Conservation (phyloP, 1,284 basidiomycete genomes). For the Stygiomarasmius scandens region DNA sequence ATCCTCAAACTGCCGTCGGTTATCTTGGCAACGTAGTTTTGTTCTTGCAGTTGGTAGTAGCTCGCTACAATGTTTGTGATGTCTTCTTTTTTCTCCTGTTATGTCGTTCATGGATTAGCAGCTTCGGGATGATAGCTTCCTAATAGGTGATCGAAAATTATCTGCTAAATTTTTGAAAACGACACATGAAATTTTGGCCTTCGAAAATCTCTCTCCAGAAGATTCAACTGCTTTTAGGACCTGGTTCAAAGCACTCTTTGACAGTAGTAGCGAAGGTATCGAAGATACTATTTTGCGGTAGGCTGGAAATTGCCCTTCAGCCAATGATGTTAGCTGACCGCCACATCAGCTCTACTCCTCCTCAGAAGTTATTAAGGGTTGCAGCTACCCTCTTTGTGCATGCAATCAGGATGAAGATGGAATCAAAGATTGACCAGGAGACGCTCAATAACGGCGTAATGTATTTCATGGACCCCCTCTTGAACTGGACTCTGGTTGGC, state of each 20-base stretch:
- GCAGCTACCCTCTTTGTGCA: slow-evolving; percentile 66
- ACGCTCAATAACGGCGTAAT: slow-evolving; percentile 72
- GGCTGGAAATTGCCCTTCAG: slow-evolving; percentile 13
- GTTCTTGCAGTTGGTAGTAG: slow-evolving; percentile 65
- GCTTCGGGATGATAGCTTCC: slow-evolving; percentile 40
- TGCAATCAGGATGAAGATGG: slow-evolving; percentile 52
- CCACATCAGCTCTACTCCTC: slow-evolving; percentile 61
- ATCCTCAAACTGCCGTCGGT: slow-evolving; percentile 77
- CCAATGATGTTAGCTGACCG: background rate
- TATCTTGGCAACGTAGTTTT: slow-evolving; percentile 76
- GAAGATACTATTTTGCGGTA: slow-evolving; percentile 79
- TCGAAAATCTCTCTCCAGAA: slow-evolving; percentile 48
- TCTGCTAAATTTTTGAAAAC: slow-evolving; percentile 54
- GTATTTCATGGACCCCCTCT: slow-evolving; percentile 71
- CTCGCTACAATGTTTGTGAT: slow-evolving; percentile 67
- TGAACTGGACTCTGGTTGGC: slow-evolving; percentile 79
- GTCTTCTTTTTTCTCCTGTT: slow-evolving; percentile 20
- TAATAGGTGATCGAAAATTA: slow-evolving; percentile 46
- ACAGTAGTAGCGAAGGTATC: slow-evolving; percentile 76
- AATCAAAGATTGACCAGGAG: slow-evolving; percentile 64
- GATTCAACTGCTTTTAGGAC: slow-evolving; percentile 52
- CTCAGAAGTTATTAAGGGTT: slow-evolving; percentile 65
- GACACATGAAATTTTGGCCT: slow-evolving; percentile 45
- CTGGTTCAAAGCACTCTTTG: slow-evolving; percentile 80
- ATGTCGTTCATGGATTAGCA: slow-evolving; percentile 17